A percentile compares a stretch with the other conserved stretches of the same genome.
Conservation (phyloP, 2,329 filamentous ascomycete species). For the Ciborinia camelliae region DNA sequence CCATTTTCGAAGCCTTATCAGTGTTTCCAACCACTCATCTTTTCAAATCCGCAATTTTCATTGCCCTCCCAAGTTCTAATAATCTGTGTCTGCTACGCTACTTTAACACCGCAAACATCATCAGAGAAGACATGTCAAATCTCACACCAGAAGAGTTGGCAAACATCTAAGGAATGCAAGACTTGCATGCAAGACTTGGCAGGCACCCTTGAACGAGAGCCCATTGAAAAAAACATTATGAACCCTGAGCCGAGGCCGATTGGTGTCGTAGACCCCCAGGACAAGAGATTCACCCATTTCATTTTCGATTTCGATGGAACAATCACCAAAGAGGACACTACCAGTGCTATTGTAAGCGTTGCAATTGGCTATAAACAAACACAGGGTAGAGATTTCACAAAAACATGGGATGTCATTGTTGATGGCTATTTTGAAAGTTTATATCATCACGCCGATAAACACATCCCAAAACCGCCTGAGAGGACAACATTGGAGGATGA, state of each 20-base stretch:
- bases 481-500: conserved; percentile 26
- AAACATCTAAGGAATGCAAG: no score
- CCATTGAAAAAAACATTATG: neutral
- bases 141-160: no score
- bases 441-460: conserved; percentile 21
- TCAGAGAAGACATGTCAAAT: no score
- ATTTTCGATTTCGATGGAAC: conserved; percentile 38
- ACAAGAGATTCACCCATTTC: conserved; percentile 18
- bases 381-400: conserved; percentile 15
- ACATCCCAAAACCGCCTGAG: conserved; percentile 24
- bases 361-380: conserved; percentile 23
- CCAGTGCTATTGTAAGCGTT: conserved; percentile 23
- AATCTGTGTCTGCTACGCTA: neutral
- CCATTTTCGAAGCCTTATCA: neutral
- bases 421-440: conserved; percentile 28
- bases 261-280: no score
- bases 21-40: neutral
- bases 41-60: neutral
- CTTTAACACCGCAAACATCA: no score
- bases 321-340: conserved; percentile 36
- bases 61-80: neutral
- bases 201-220: no score
- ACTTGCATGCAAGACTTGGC: no score
- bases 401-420: conserved; percentile 21
- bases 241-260: neutral